These are phyloP conservation scores for Erythrophleum ivorense DNA, from an alignment of 331 rosid species.

Conservation along the genomic window DNA sequence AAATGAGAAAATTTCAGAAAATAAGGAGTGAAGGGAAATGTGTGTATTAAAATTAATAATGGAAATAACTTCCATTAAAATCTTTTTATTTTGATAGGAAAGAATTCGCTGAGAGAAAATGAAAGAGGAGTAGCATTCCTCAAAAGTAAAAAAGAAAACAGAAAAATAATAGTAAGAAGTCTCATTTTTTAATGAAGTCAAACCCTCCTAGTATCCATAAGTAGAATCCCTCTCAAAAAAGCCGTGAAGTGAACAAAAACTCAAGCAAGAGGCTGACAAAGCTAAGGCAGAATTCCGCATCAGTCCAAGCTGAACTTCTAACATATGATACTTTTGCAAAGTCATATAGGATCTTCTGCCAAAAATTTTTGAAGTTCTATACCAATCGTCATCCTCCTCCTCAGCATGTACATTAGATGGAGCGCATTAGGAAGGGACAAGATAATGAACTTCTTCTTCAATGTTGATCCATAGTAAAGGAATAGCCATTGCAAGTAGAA, in stretches of 20 bases:
- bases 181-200: slow-evolving; percentile 5
- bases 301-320: neutral
- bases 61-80: neutral
- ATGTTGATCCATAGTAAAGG: slow-evolving; percentile 64
- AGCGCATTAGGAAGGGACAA: slow-evolving; percentile 72
- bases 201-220: neutral
- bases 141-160: neutral
- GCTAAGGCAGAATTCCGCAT: neutral
- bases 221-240: slow-evolving; percentile 7
- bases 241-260: slow-evolving; percentile 17
- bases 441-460: slow-evolving; percentile 60
- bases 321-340: slow-evolving; percentile 12
- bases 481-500: slow-evolving; percentile 54
- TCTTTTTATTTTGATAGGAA: neutral
- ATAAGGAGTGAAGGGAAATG: neutral
- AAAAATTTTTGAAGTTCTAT: neutral
- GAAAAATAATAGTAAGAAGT: neutral
- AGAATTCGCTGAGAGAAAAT: neutral
- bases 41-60: neutral
- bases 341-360: slow-evolving; percentile 19
- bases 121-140: neutral
- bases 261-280: slow-evolving; percentile 2
- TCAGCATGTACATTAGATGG: slow-evolving; percentile 21
- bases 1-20: neutral
- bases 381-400: neutral